Conservation (phyloP, 495 filamentous ascomycete species). For the Cudoniella acicularis region DNA sequence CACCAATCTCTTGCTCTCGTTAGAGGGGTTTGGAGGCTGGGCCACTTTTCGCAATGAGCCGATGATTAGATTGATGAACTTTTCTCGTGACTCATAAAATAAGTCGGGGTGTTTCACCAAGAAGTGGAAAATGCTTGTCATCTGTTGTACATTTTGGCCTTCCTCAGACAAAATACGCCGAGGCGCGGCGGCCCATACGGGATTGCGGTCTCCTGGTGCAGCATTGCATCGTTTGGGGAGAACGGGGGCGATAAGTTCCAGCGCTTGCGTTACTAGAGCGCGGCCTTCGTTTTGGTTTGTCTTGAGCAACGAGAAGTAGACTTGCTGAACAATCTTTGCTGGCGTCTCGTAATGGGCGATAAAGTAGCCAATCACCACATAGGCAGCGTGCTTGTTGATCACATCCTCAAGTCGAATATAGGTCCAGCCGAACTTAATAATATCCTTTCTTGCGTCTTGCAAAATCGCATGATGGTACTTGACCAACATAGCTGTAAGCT, state of each 20-base stretch:
- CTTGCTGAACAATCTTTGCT: conserved; percentile 89
- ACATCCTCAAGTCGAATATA: conserved; percentile 96
- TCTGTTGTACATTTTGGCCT: conserved; percentile 92
- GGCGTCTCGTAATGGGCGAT: conserved; percentile 96
- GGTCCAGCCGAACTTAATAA: conserved; percentile 99
- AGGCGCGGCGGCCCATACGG: conserved; percentile 86
- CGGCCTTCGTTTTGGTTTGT: conserved; percentile 95
- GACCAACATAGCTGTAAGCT: conserved; percentile 89
- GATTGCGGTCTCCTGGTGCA: conserved; percentile 45
- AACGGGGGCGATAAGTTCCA: conserved; percentile 91
- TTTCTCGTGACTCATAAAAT: conserved; percentile 92
- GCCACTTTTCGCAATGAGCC: conserved; percentile 86
- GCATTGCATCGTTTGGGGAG: conserved; percentile 68
- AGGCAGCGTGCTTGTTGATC: conserved; percentile 98
- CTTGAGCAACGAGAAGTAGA: conserved; percentile 84
- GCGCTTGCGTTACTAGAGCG: conserved; percentile 84
- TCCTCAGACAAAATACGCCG: conserved; percentile 91
- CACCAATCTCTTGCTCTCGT: conserved; percentile 88
- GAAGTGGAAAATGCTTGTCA: conserved; percentile 96
- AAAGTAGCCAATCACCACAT: conserved; percentile 96
- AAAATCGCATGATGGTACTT: conserved; percentile 86
- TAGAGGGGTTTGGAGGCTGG: conserved; percentile 76
- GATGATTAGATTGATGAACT: conserved; percentile 84
- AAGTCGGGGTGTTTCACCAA: conserved; percentile 86
- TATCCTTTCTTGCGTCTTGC: conserved; percentile 89